These are phyloP conservation scores for Botryosphaeria dothidea DNA, from an alignment of 2,329 filamentous ascomycete genomes.

Conservation along the genomic window DNA sequence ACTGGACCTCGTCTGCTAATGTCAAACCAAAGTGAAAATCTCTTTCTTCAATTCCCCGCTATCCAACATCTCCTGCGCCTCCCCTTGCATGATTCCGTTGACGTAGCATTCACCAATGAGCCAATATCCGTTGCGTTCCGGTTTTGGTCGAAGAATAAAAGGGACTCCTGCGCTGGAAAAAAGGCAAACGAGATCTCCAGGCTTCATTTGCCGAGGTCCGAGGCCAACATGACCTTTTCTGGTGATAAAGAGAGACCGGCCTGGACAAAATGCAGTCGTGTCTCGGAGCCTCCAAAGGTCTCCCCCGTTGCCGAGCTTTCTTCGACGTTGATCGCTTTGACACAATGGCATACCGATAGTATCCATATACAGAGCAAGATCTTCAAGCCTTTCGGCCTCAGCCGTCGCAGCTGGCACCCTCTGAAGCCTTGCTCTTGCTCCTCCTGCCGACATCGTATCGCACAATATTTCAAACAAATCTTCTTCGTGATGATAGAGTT, in stretches of 20 bases:
- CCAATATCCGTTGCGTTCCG: not conserved
- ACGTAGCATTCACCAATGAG: not conserved
- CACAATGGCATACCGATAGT: not conserved
- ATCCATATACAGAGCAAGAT: not conserved
- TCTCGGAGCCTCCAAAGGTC: not conserved
- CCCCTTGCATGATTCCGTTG: not conserved
- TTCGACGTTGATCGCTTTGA: not conserved
- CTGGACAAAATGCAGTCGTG: fast-evolving
- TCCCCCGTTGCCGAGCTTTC: fast-evolving
- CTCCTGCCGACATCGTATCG: not conserved
- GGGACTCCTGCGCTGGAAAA: not conserved
- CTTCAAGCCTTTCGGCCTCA: not conserved
- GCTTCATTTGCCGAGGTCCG: not conserved
- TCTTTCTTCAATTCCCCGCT: not conserved
- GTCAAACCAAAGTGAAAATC: not conserved
- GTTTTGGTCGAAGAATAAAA: not conserved
- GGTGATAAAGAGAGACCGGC: not conserved
- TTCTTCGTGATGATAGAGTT: no score
- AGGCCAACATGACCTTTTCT: not conserved
- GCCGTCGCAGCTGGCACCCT: no score
- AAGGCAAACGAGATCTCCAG: not conserved
- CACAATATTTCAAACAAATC: no score
- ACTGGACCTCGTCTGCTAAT: not conserved
- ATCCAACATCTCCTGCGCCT: not conserved
- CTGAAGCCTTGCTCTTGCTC: not conserved